Conservation (phyloP, 345 rosid species). For the Eucalyptus lansdowneana region DNA sequence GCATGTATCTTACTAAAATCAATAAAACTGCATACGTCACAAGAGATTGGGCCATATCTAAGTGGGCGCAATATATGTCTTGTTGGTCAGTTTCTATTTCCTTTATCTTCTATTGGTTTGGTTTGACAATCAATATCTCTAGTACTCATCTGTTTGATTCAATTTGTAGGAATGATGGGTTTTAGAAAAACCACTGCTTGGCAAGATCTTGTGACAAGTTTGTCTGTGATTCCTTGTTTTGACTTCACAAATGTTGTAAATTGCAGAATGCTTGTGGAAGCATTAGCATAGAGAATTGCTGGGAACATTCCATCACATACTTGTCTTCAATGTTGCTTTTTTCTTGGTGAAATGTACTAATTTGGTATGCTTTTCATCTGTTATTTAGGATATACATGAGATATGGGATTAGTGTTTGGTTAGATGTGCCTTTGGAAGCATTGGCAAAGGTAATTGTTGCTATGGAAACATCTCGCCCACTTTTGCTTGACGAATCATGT, state of each 20-base stretch:
- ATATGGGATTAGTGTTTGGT: conserved; percentile 74
- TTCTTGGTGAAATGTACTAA: neutral
- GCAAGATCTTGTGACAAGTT: conserved; percentile 72
- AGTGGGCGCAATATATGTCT: conserved; percentile 68
- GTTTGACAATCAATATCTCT: neutral
- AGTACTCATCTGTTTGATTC: neutral
- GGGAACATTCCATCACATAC: neutral
- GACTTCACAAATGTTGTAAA: neutral
- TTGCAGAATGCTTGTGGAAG: neutral
- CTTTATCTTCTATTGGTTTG: neutral
- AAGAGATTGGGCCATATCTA: conserved; percentile 58
- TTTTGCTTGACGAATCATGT: conserved; percentile 55
- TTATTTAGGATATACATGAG: conserved; percentile 55
- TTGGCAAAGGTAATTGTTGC: conserved; percentile 76
- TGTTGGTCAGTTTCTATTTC: conserved; percentile 53
- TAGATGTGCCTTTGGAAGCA: conserved; percentile 94
- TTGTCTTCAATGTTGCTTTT: neutral
- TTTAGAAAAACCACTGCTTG: conserved; percentile 86
- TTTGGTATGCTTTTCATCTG: neutral
- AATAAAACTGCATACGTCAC: conserved; percentile 41
- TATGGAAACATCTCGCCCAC: conserved; percentile 86
- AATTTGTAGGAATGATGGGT: conserved; percentile 78
- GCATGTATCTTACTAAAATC: conserved; percentile 7
- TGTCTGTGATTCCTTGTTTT: neutral
- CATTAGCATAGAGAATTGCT: neutral